Evolutionary conservation across 1,284 basidiomycete species (phyloP).

Genomic region (Inonotus hispidus): DNA sequence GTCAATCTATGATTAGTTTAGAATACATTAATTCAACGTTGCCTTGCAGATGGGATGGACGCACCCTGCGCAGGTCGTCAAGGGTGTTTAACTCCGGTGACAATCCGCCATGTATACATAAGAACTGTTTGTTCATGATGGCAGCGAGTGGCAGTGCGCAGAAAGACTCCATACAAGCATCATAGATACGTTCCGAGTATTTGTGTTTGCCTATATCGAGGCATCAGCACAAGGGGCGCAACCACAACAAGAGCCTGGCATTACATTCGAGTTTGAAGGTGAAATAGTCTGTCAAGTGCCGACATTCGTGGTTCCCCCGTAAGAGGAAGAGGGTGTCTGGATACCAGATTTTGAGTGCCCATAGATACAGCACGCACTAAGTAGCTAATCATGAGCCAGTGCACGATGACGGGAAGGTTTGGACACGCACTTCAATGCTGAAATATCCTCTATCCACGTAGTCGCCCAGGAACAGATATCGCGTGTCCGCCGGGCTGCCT

Average conservation of each 20-base stretch:
- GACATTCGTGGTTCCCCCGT: slow-evolving; percentile 90
- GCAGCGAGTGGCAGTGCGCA: slow-evolving; percentile 89
- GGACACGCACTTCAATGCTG: slow-evolving; percentile 69
- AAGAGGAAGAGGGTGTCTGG: slow-evolving; percentile 85
- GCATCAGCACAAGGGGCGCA: neutral
- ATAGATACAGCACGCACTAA: slow-evolving; percentile 86
- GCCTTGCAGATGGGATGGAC: slow-evolving; percentile 22
- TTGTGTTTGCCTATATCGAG: slow-evolving; percentile 76
- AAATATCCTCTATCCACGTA: slow-evolving; percentile 95
- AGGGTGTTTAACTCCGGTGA: slow-evolving; percentile 88
- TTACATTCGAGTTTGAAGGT: slow-evolving; percentile 88
- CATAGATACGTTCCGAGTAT: slow-evolving; percentile 87
- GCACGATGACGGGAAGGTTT: neutral
- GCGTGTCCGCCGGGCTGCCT: slow-evolving; percentile 87
- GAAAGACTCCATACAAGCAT: slow-evolving; percentile 91
- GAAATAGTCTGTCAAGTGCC: slow-evolving; percentile 84
- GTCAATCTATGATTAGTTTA: slow-evolving; percentile 59
- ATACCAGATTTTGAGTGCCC: slow-evolving; percentile 90
- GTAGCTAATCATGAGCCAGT: neutral
- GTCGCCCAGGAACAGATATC: slow-evolving; percentile 92
- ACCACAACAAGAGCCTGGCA: slow-evolving; percentile 25
- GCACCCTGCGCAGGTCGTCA: slow-evolving; percentile 78
- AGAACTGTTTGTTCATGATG: slow-evolving; percentile 96
- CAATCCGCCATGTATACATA: slow-evolving; percentile 92
- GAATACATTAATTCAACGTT: neutral